Evolutionary conservation across 257 asterid genomes (phyloP).

Genomic region (Nicotiana sylvestris): DNA sequence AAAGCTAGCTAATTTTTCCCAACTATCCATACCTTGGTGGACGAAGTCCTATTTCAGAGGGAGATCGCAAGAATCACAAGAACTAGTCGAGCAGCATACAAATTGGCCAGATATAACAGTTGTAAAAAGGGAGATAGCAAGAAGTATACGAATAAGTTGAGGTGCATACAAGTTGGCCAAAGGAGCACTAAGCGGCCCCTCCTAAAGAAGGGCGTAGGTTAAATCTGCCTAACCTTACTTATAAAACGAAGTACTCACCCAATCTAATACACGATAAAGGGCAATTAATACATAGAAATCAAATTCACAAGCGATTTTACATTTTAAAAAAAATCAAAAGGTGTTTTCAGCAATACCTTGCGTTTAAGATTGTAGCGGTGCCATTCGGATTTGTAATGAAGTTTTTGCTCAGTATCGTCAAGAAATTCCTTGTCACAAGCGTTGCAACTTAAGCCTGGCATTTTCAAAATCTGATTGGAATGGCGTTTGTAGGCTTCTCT

Average conservation of each 20-base stretch:
- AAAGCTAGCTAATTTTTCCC: not conserved
- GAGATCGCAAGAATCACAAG: no score
- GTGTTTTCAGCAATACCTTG: conserved; percentile 43
- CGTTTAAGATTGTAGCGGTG: conserved; percentile 98
- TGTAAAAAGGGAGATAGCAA: no score
- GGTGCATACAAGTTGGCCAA: no score
- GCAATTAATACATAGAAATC: not conserved
- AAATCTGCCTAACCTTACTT: not conserved
- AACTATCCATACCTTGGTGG: not conserved
- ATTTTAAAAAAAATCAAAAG: not conserved
- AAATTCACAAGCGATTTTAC: not conserved
- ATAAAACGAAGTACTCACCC: no score
- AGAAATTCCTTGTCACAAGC: conserved; percentile 77
- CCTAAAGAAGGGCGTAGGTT: not conserved
- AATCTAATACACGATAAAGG: not conserved
- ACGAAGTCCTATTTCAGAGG: not conserved
- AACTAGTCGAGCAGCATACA: no score
- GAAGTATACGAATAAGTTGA: no score
- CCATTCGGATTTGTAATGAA: conserved; percentile 95
- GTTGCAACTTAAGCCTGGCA: conserved; percentile 68
- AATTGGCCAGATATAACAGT: not conserved
- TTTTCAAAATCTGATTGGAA: conserved; percentile 8
- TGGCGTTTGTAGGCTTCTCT: not conserved
- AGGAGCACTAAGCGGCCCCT: no score
- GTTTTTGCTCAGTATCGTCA: conserved; percentile 70